Evolutionary conservation across 2,329 filamentous ascomycete species (phyloP).

Genomic region (Xylaria digitata): DNA sequence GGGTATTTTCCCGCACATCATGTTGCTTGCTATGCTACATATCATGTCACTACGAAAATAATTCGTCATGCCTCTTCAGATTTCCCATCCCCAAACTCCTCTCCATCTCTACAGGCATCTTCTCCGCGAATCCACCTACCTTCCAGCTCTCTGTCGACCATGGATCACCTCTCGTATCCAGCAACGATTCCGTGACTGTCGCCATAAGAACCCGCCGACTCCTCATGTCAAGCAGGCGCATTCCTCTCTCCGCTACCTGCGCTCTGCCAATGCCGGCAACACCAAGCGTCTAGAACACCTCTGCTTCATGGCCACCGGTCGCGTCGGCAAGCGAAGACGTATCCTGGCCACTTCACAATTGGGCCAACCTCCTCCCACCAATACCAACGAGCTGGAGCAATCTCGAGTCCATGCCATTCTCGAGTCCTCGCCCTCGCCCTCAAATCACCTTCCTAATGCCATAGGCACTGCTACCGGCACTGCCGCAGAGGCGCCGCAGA

Average conservation of each 20-base stretch:
- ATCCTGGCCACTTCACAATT: constrained; percentile 57
- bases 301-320: constrained; percentile 63
- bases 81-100: constrained; percentile 50
- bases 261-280: constrained; percentile 66
- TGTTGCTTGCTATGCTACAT: neutral
- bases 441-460: neutral
- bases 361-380: constrained; percentile 52
- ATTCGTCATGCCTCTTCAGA: constrained; percentile 50
- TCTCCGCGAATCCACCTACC: constrained; percentile 70
- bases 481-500: neutral
- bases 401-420: constrained; percentile 2
- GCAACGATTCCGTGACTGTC: constrained; percentile 59
- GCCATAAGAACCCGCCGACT: constrained; percentile 40
- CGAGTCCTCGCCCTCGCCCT: neutral
- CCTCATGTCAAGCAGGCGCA: constrained; percentile 56
- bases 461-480: neutral
- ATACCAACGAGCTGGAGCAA: constrained; percentile 56
- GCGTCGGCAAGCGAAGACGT: constrained; percentile 63
- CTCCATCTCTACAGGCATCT: constrained; percentile 68
- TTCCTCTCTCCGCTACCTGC: constrained; percentile 59
- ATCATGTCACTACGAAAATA: constrained; percentile 4
- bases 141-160: constrained; percentile 63
- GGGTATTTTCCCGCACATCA: too few relatives aligned
- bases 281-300: constrained; percentile 59
- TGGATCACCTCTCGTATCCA: constrained; percentile 58